Base-by-base conservation (phyloP, 805 yeast genomes). In the Cyberlindnera xylosilytica region DNA sequence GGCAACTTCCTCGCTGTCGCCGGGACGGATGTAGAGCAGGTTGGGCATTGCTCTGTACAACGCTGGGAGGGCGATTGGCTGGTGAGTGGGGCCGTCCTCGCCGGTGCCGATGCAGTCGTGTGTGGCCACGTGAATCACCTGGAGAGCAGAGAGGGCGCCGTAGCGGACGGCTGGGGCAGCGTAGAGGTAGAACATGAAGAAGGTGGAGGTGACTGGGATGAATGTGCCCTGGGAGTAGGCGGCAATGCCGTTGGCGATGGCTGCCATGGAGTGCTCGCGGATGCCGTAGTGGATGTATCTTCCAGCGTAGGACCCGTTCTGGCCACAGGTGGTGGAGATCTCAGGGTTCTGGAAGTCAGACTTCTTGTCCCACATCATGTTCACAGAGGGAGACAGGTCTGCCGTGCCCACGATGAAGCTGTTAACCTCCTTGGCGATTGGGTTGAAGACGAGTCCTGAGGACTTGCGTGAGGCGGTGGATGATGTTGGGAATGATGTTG, bases 251-350 rank as follows among this genome's bases (percentile, higher is more conserved):
- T 93, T 91, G 81, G 90, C 78, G 67, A 90, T 85, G 53, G 97
- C 97, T 73, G 96, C 97, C 97, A 91, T 89, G 68, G 87, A 97
- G 72, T 93, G 98, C 77, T 91, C 99, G 73, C 99, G 85, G 53
- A 91, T 96, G 82, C 99, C 99, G 68, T 83, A 91, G 74, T 97
- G 84, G 69, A 91, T 76, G 75, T 91, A 91, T 66, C 96, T 83
- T 65, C 99, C 99, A 45, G 80, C 51, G 76, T 83, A 90, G 62
- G 80, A 80, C 69, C 98, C 98, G 54, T 87, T 88, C 87, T 42
- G 93, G 87, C 78, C 93, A 97, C 90, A 90, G 91, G 69, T 90
- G 96, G 53, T 65, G 76, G 91, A 79, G 76, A 93, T 81, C 62
- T 98, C 90, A 73, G 88, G 78, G 79, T 91, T 93, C 32, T 29